Evolutionary conservation across 2,329 filamentous ascomycete species (phyloP), one percentile per base, ranked within the genome.

Genomic region (Ramichloridium luteum): DNA sequence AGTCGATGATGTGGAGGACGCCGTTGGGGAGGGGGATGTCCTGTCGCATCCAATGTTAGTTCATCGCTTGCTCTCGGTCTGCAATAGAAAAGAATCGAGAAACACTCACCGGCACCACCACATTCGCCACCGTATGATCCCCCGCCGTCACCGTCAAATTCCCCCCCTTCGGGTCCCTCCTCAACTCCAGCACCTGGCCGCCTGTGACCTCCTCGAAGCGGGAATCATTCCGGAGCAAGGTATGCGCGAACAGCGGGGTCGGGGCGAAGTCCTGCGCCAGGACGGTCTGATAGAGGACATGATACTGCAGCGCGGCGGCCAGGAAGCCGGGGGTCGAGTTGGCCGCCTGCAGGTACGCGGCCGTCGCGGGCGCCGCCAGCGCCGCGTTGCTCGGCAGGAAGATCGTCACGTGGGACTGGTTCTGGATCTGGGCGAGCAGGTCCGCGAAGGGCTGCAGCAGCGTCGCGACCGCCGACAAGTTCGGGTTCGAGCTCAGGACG

Each of bases 191-290:
- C 37, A 68, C 60, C 48, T 78, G 74, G 2, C 72, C 72, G 18
- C 64, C 68, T 3, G 69, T 72, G 8, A 78, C 64, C 35, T 74
- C 74, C 41, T 66, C 58, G 48, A 67, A 77, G n/a, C n/a, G n/a
- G 0, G 59, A 55, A 13, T 56, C 30, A 40, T 71, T 64, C 12
- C 55, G 66, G 32, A 78, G 55, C 5, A 67, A 48, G 2, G 64
- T 67, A 10, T 60, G 60, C 2, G 62, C 45, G 44, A 72, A 70
- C 5, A 36, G 26, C 6, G 50, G 49, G n/a, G 48, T 49, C n/a
- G 39, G 33, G 6, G 49, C 44, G 20, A 61, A 58, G 27, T 49
- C 56, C 34, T 63, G 54, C 3, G 54, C 47, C 4, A 41, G 43
- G 40, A 65, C 62, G 1, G 60, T 63, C 22, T 70, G 72, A 35